Evolutionary conservation across 306 rosid species (phyloP).

Genomic region (Potentilla sterilis): DNA sequence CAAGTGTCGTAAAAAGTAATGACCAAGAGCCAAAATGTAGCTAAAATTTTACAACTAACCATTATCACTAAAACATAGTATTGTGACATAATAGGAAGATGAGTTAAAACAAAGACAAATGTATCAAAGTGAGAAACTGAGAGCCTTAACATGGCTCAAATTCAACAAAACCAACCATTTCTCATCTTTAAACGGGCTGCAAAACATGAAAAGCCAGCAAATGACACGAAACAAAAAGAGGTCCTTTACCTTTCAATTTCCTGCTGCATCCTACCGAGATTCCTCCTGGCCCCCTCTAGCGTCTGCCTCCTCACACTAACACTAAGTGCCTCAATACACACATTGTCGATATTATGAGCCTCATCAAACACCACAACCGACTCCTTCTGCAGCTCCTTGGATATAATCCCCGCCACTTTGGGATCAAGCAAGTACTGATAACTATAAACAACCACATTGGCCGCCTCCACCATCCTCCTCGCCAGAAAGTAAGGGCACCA

Average conservation of each 20-base stretch:
- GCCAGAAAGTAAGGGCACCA: conserved; percentile 98
- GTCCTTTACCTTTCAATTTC: conserved; percentile 77
- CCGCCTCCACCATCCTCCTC: conserved; percentile 89
- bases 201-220: background rate
- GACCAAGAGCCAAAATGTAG: background rate
- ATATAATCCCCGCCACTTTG: conserved; percentile 83
- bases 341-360: conserved; percentile 94
- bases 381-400: conserved; percentile 95
- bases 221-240: conserved; percentile 2
- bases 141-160: background rate
- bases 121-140: background rate
- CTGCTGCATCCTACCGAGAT: conserved; percentile 76
- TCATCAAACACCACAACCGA: conserved; percentile 95
- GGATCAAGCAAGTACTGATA: conserved; percentile 97
- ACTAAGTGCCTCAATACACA: conserved; percentile 95
- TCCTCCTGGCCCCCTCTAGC: conserved; percentile 89
- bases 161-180: conserved; percentile 7
- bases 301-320: conserved; percentile 98
- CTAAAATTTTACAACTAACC: background rate
- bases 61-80: background rate
- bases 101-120: background rate
- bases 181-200: background rate
- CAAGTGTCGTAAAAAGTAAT: background rate
- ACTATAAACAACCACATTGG: conserved; percentile 90
- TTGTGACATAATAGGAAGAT: background rate